Conservation (phyloP, 176 grass and related monocot genomes). For the Zoysia pacifica region DNA sequence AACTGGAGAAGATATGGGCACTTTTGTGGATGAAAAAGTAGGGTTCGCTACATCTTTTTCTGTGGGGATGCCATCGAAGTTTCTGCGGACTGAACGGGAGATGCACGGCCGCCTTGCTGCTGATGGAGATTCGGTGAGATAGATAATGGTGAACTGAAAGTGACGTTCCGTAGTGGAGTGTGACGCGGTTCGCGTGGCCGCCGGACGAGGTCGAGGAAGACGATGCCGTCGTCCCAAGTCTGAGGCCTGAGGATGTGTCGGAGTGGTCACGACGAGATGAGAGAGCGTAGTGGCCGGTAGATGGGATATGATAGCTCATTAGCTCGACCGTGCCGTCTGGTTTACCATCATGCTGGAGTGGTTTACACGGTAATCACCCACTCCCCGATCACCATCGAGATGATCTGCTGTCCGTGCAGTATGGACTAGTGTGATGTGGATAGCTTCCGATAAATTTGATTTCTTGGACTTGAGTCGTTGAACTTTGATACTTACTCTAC, state of each 20-base stretch:
- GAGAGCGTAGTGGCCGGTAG: constrained; percentile 14
- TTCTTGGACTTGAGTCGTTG: too few species aligned
- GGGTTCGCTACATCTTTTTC: too few species aligned
- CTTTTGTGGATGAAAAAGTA: not conserved
- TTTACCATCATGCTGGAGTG: constrained; percentile 30
- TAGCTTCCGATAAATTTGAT: too few species aligned
- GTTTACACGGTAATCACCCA: constrained; percentile 18
- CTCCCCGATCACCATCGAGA: not conserved
- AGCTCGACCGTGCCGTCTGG: not conserved
- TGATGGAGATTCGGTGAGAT: not conserved
- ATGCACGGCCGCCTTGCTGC: not conserved
- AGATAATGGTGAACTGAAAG: not conserved
- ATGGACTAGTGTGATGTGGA: too few species aligned
- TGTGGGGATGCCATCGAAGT: too few species aligned
- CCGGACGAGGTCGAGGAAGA: not conserved
- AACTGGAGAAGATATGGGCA: not conserved
- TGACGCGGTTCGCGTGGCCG: constrained; percentile 35
- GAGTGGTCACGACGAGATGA: not conserved
- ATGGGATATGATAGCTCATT: not conserved
- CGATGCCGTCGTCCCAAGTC: not conserved
- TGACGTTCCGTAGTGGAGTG: constrained; percentile 20
- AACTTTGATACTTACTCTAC: too few species aligned
- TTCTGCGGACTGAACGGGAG: not conserved
- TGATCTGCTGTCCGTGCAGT: not conserved
- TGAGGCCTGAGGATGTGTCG: not conserved